Evolutionary conservation across 2,329 filamentous ascomycete species (phyloP).

Genomic region (Botrytis tulipae): DNA sequence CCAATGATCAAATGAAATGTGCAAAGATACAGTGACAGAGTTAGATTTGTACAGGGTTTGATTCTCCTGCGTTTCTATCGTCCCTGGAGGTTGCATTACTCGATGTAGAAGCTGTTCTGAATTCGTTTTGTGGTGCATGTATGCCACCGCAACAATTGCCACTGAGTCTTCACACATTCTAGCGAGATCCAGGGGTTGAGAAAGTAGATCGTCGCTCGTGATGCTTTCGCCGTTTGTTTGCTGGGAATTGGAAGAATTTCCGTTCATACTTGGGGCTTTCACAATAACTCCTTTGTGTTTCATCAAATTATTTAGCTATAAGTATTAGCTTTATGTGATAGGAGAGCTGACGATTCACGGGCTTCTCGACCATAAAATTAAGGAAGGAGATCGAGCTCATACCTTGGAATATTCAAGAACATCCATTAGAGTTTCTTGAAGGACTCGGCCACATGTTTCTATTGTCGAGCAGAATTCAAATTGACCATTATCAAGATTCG

Average conservation of each 20-base stretch:
- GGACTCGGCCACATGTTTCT: slow-evolving; percentile 21
- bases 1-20: slow-evolving; percentile 23
- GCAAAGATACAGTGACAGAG: slow-evolving; percentile 17
- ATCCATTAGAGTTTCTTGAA: slow-evolving; percentile 38
- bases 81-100: slow-evolving; percentile 15
- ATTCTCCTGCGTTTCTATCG: neutral
- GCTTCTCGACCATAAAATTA: too few species aligned
- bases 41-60: neutral
- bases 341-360: too few species aligned
- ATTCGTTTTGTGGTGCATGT: slow-evolving; percentile 14
- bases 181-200: slow-evolving; percentile 21
- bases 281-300: neutral
- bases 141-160: slow-evolving; percentile 18
- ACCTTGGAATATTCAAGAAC: slow-evolving; percentile 48
- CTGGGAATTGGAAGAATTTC: neutral
- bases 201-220: neutral
- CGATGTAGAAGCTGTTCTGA: neutral
- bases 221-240: neutral
- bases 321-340: neutral
- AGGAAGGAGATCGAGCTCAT: neutral
- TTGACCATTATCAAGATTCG: slow-evolving; percentile 18
- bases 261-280: neutral
- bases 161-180: slow-evolving; percentile 23
- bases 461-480: slow-evolving; percentile 21
- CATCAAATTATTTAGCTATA: slow-evolving; percentile 11